Evolutionary conservation across 140 eudicot species (phyloP), one percentile per base, ranked within the genome.

Genomic region (Cichorium intybus): DNA sequence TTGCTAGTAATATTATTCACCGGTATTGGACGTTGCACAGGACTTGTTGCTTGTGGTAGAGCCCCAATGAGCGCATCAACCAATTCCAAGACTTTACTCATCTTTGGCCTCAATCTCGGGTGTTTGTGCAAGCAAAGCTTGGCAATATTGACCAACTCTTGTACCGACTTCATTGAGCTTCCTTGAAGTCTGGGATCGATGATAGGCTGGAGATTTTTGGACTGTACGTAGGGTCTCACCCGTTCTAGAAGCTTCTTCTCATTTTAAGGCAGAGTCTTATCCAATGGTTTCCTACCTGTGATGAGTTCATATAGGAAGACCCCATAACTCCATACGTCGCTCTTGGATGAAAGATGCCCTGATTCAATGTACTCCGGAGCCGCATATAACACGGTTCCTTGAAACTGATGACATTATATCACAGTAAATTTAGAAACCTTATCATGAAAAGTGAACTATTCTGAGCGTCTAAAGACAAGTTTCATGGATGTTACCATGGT

Each of bases 241-340:
- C 95, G 83, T 55, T 80, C 89, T 45, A 86, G 49, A 52, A 89
- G 91, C 58, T 74, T 81, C 46, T 85, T 88, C 79, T 85, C 84
- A 24, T 64, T 68, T 56, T 62, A 72, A 31, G 93, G 96, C 22
- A 81, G 89, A 52, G 81, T 79, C 29, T 78, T 64, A 24, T 86
- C 95, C 57, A 86, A 29, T 15, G 97, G 89, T 52, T 77, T 71
- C 61, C 92, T 64, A 5, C 97, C 97, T 0, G 89, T 86, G 71
- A 86, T 86, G 10, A 89, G 95, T 51, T 89, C 97, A 56, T 85
- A 89, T 3, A 89, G 81, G 72, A 89, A 79, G 33, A 89, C 82
- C 1, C 97, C 89, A 16, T 80, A 86, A 77, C 97, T 79, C 91
- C 92, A 89, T 2, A 83, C 85, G n/a, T 89, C 97, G 22, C 81